Conservation (phyloP, 2,329 filamentous ascomycete species). For the Penicillium expansum region DNA sequence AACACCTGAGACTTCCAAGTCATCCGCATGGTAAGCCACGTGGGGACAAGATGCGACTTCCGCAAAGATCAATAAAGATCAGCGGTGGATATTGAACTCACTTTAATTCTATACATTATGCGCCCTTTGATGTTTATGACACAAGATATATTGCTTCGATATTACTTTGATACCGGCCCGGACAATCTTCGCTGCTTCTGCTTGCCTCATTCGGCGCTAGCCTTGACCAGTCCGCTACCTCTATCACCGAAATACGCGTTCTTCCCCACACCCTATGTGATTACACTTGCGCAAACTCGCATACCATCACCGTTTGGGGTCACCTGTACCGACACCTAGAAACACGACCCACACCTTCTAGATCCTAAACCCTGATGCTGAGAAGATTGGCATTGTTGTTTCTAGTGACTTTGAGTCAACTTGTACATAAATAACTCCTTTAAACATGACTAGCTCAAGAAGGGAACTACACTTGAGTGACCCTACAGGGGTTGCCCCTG, state of each 20-base stretch:
- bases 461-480: constrained; percentile 32
- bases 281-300: constrained; percentile 33
- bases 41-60: not conserved
- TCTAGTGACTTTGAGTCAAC: constrained; percentile 51
- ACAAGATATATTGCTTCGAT: not conserved
- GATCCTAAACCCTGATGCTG: constrained; percentile 48
- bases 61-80: constrained; percentile 4
- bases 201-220: constrained; percentile 4
- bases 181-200: constrained; percentile 4
- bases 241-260: constrained; percentile 31
- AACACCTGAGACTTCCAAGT: not conserved
- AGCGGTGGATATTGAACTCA: not conserved
- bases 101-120: not conserved
- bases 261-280: constrained; percentile 35
- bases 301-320: constrained; percentile 30
- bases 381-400: constrained; percentile 47
- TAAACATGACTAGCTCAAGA: not conserved
- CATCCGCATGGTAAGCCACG: not conserved
- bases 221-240: constrained; percentile 15
- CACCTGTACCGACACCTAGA: constrained; percentile 30
- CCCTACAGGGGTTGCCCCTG: not conserved
- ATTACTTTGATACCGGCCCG: not conserved
- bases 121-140: not conserved
- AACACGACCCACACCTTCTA: constrained; percentile 52
- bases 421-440: not conserved